Evolutionary conservation across 2,329 filamentous ascomycete genomes (phyloP), one percentile per base, ranked within the genome.

Genomic region (Dothistroma septosporum): DNA sequence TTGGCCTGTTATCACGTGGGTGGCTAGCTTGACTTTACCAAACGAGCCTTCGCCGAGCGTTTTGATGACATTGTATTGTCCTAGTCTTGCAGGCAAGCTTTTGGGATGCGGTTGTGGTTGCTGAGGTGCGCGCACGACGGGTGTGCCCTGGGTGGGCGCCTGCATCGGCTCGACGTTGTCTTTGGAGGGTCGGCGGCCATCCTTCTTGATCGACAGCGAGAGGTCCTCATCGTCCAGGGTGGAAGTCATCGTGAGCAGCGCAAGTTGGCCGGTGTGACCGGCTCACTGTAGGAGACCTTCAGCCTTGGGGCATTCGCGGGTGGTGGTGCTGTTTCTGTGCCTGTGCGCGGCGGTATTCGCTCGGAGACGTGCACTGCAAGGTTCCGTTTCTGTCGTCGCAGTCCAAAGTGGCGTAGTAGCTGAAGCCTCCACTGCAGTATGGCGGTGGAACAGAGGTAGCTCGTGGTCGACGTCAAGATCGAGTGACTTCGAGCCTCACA

Each of bases 41-140:
- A 99, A 99, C 2, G 92, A 97, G 52, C 94, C 94, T 78, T 99
- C 94, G 59, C 94, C 94, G 14, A 99, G 83, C 16, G 93, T 97
- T 75, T 87, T 88, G 69, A 96, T 83, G 60, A 97, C 88, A 70
- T 89, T 90, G 80, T 99, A 99, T 76, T 92, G 90, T 67, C 92
- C 92, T 72, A 97, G 87, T 67, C 93, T 87, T 79, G 66, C 64
- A 24, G 31, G 63, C 62, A 59, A 63, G 53, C 55, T 60, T 59
- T 61, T 63, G 22, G 80, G 74, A 79, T 77, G 56, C 65, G 66
- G 73, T 67, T 58, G 71, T 61, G 58, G 66, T 53, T 63, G 52
- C 66, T 69, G n/a, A 61, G 65, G 57, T 61, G 68, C 55, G 41
- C 61, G 62, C 24, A 59, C 46, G 49, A 62, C 61, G 49, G 69